phyloP scores from a whole-genome alignment of 2,329 filamentous ascomycete species.

The Phyllachora maydis region DNA sequence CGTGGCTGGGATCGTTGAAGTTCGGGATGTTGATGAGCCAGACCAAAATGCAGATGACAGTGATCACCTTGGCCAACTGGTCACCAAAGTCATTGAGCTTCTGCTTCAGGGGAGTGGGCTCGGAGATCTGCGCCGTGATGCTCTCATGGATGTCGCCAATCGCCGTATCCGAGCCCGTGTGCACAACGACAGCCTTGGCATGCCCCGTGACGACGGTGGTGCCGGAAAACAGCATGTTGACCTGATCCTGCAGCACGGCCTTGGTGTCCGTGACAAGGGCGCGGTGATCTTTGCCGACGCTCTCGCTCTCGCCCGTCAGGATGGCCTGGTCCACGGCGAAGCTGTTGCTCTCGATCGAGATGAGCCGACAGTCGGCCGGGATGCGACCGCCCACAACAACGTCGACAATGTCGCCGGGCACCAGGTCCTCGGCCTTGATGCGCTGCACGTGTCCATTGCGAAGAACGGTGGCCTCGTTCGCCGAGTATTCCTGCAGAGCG shows the following conservation, averaged over 20 bases:
- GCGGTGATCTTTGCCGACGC: constrained; percentile 72
- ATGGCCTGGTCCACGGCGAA: constrained; percentile 94
- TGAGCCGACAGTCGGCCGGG: constrained; percentile 87
- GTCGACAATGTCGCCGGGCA: constrained; percentile 79
- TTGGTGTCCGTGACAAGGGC: constrained; percentile 24
- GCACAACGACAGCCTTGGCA: constrained; percentile 36
- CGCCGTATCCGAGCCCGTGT: too few species aligned
- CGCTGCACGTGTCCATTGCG: constrained; percentile 83
- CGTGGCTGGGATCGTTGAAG: constrained; percentile 90
- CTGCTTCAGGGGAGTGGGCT: constrained; percentile 76
- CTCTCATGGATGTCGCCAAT: constrained; percentile 67
- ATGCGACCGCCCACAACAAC: constrained; percentile 95
- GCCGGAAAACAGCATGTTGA: constrained; percentile 11
- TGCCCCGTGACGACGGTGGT: constrained; percentile 14
- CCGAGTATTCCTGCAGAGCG: constrained; percentile 79
- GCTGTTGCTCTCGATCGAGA: constrained; percentile 80
- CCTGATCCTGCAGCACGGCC: constrained; percentile 6
- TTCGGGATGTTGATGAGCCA: constrained; percentile 83
- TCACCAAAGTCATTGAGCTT: constrained; percentile 94
- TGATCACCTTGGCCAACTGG: constrained; percentile 91
- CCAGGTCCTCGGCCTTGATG: constrained; percentile 32
- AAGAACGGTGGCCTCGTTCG: constrained; percentile 75
- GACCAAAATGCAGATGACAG: constrained; percentile 82
- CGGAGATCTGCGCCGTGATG: constrained; percentile 88
- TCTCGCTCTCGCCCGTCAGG: constrained; percentile 88